phyloP scores from a whole-genome alignment of 208 protist genomes.

The Polymyxa betae region DNA sequence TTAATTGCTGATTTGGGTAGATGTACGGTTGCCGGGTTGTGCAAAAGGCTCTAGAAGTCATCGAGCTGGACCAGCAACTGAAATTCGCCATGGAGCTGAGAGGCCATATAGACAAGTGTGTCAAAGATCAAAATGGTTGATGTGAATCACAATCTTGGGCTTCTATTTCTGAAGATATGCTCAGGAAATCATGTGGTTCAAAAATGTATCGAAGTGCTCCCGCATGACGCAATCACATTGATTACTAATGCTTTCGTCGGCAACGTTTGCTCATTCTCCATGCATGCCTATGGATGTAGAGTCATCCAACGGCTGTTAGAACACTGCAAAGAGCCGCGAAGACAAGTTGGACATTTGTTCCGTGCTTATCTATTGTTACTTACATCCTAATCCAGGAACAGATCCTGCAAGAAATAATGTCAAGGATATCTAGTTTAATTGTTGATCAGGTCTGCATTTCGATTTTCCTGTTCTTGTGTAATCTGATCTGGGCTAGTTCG shows the following conservation, averaged over 20 bases:
- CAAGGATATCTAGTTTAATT: neutral
- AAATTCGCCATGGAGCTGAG: slow-evolving; percentile 85
- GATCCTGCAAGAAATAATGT: slow-evolving; percentile 2
- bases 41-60: slow-evolving; percentile 94
- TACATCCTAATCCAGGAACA: neutral
- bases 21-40: slow-evolving; percentile 97
- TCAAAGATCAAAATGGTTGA: slow-evolving; percentile 96
- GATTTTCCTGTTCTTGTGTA: neutral
- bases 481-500: slow-evolving; percentile 85
- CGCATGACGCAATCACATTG: slow-evolving; percentile 74
- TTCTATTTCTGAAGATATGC: neutral
- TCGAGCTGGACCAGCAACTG: slow-evolving; percentile 65
- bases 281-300: slow-evolving; percentile 97
- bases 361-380: neutral
- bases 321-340: slow-evolving; percentile 81
- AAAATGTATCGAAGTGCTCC: slow-evolving; percentile 92
- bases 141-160: neutral
- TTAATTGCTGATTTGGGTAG: slow-evolving; percentile 77
- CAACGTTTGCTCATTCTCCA: slow-evolving; percentile 86
- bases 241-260: slow-evolving; percentile 93
- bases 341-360: neutral
- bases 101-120: slow-evolving; percentile 90
- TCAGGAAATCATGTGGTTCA: slow-evolving; percentile 96
- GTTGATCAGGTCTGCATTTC: neutral
- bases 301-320: slow-evolving; percentile 98